phyloP scores from a whole-genome alignment of 495 filamentous ascomycete species.

The Podospora tetraspora region DNA sequence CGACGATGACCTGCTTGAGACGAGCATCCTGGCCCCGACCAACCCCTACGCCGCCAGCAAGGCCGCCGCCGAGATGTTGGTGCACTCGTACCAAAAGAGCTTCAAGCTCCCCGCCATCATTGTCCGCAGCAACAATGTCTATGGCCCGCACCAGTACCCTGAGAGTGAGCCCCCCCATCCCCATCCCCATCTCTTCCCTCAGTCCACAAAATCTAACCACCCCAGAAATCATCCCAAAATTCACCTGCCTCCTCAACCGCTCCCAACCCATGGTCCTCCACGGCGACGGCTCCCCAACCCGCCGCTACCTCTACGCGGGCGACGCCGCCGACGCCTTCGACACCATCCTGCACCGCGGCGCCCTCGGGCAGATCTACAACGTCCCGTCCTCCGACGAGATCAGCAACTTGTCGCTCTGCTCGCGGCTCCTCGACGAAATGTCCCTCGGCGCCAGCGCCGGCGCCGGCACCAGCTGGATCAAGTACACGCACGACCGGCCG shows the following conservation, averaged over 20 bases:
- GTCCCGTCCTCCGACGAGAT: constrained; percentile 64
- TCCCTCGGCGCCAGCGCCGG: constrained; percentile 40
- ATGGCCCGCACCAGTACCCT: constrained; percentile 72
- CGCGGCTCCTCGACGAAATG: constrained; percentile 51
- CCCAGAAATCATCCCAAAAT: constrained; percentile 71
- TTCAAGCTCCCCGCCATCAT: constrained; percentile 68
- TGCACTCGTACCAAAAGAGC: constrained; percentile 67
- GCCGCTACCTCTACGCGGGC: constrained; percentile 64
- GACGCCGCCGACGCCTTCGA: constrained; percentile 76
- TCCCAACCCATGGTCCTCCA: constrained; percentile 57
- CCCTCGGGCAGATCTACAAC: constrained; percentile 65
- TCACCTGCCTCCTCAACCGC: constrained; percentile 58
- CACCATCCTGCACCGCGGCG: constrained; percentile 66
- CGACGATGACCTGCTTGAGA: constrained; percentile 56
- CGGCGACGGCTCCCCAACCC: constrained; percentile 60
- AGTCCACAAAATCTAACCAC: not conserved
- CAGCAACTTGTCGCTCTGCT: constrained; percentile 56
- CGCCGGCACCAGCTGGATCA: constrained; percentile 51
- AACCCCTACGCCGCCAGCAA: constrained; percentile 77
- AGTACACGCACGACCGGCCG: constrained; percentile 62
- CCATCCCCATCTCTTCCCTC: not conserved
- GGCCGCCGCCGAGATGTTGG: constrained; percentile 74
- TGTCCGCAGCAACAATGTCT: constrained; percentile 72
- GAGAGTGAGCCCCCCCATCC: constrained; percentile 53
- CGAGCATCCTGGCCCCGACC: constrained; percentile 58